These are phyloP conservation scores for Aspergillus biplanus DNA, from an alignment of 495 filamentous ascomycete genomes.

Conservation along the genomic window DNA sequence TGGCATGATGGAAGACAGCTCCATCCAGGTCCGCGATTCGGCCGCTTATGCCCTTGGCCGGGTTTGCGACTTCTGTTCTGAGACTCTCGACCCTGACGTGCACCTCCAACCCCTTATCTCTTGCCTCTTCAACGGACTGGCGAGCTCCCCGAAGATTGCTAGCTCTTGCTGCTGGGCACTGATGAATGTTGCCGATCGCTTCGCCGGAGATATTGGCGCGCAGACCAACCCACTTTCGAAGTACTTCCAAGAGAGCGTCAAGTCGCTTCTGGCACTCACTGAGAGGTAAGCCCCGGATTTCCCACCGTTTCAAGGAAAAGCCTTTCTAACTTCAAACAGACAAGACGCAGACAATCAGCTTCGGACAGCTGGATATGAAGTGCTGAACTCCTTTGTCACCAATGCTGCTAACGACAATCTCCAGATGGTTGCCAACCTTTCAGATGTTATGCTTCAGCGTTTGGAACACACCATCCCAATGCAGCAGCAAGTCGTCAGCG, in stretches of 20 bases:
- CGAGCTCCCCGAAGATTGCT: slow-evolving; percentile 95
- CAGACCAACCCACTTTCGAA: slow-evolving; percentile 82
- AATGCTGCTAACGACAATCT: slow-evolving; percentile 88
- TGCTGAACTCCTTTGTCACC: slow-evolving; percentile 88
- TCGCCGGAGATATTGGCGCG: slow-evolving; percentile 78
- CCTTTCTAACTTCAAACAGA: slow-evolving; percentile 35
- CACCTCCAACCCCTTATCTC: slow-evolving; percentile 83
- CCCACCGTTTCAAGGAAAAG: too few relatives aligned
- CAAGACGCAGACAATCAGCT: slow-evolving; percentile 85
- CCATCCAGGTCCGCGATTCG: slow-evolving; percentile 92
- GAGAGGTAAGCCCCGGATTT: slow-evolving; percentile 55
- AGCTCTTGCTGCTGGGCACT: slow-evolving; percentile 98
- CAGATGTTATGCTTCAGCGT: slow-evolving; percentile 81
- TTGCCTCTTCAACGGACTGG: slow-evolving; percentile 86
- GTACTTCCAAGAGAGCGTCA: slow-evolving; percentile 92
- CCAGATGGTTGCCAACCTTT: slow-evolving; percentile 75
- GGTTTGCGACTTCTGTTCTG: slow-evolving; percentile 88
- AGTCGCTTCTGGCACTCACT: slow-evolving; percentile 81
- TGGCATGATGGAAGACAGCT: slow-evolving; percentile 92
- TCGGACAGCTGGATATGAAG: slow-evolving; percentile 98
- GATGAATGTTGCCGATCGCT: slow-evolving; percentile 97
- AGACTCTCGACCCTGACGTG: slow-evolving; percentile 79
- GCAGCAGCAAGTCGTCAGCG: slow-evolving; percentile 91
- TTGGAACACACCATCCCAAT: slow-evolving; percentile 90
- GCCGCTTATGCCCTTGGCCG: slow-evolving; percentile 94